Conservation (phyloP, 805 yeast species). For the Candida yuanshanica region DNA sequence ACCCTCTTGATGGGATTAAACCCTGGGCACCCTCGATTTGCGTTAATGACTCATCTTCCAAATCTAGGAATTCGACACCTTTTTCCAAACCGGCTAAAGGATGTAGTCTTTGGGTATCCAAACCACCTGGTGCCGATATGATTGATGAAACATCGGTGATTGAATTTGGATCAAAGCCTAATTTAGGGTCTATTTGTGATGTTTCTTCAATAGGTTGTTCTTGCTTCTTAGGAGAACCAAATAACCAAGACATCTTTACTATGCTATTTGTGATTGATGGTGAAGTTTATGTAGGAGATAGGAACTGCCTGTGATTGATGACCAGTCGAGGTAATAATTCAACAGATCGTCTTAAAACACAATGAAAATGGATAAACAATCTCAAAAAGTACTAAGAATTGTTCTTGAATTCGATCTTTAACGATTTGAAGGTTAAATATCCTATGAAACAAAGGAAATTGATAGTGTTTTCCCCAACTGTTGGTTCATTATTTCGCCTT, state of each 20-base stretch:
- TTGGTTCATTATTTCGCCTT: neutral
- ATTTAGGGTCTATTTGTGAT: slow-evolving; percentile 15
- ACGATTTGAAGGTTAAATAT: too few relatives aligned
- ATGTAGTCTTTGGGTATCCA: slow-evolving; percentile 72
- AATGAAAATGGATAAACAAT: neutral
- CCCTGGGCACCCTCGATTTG: slow-evolving; percentile 87
- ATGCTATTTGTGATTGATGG: neutral
- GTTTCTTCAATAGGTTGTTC: slow-evolving; percentile 11
- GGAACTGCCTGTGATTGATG: neutral
- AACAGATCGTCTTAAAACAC: neutral
- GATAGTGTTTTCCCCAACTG: neutral
- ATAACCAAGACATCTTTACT: slow-evolving; percentile 24
- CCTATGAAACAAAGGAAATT: neutral
- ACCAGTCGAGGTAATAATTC: neutral
- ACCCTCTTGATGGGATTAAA: slow-evolving; percentile 90
- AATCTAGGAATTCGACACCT: slow-evolving; percentile 83
- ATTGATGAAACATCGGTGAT: slow-evolving; percentile 59
- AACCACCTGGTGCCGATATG: slow-evolving; percentile 52
- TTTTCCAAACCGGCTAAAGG: slow-evolving; percentile 90
- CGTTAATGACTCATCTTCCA: slow-evolving; percentile 76
- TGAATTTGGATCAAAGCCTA: slow-evolving; percentile 61
- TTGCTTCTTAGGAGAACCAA: slow-evolving; percentile 23
- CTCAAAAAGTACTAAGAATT: neutral
- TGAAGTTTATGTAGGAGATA: slow-evolving; percentile 2
- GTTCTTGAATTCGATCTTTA: too few relatives aligned